These are phyloP conservation scores for Metschnikowia drakensbergensis DNA, from an alignment of 805 yeast species.

Conservation along the genomic window DNA sequence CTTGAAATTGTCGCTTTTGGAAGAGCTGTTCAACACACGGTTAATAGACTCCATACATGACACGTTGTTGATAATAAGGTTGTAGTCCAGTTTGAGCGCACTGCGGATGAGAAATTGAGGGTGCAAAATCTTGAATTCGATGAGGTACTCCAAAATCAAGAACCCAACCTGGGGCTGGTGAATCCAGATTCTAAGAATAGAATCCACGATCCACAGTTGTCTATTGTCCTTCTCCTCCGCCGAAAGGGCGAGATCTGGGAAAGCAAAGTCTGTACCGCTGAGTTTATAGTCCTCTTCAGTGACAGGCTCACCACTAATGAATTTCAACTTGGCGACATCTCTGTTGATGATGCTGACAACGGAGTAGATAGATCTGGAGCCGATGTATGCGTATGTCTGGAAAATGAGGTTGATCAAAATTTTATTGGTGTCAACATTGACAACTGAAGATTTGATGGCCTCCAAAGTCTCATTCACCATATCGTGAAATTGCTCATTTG, in stretches of 20 bases:
- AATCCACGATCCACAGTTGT: conserved; percentile 37
- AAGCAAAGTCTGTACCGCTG: conserved; percentile 28
- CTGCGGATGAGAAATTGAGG: conserved; percentile 27
- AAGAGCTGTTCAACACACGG: conserved; percentile 27
- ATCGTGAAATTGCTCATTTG: conserved; percentile 34
- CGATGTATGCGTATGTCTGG: conserved; percentile 74
- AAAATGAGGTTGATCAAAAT: conserved; percentile 58
- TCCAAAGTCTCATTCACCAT: conserved; percentile 29
- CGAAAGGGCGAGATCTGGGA: conserved; percentile 25
- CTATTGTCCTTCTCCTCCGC: conserved; percentile 24
- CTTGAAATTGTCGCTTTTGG: conserved; percentile 19
- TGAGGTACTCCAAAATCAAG: conserved; percentile 40
- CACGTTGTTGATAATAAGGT: conserved; percentile 38
- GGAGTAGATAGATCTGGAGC: conserved; percentile 75
- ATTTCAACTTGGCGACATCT: conserved; percentile 39
- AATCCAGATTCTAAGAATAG: conserved; percentile 41
- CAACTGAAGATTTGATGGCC: conserved; percentile 22
- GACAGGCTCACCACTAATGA: conserved; percentile 31
- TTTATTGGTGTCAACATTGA: conserved; percentile 19
- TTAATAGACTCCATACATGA: conserved; percentile 43
- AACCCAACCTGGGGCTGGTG: conserved; percentile 45
- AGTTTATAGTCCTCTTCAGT: conserved; percentile 28
- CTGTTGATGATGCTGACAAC: conserved; percentile 39
- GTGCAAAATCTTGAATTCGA: conserved; percentile 35
- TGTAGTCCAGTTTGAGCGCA: conserved; percentile 24